A percentile compares a stretch with the other conserved stretches of the same genome.
Conservation (phyloP, 768 basidiomycete species). For the Termitomyces bulborhizus region DNA sequence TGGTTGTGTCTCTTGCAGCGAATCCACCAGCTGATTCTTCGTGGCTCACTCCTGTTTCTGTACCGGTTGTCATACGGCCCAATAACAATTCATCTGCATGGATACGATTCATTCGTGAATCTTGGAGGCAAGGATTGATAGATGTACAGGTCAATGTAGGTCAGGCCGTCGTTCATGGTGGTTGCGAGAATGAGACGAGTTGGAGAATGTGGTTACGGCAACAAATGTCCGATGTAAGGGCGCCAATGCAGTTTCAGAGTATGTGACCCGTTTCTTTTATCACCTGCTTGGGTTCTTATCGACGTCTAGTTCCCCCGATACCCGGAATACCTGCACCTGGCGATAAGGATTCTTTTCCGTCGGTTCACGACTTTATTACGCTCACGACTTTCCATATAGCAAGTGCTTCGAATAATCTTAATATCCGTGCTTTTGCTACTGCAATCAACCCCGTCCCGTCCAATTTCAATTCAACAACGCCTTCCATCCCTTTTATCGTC, state of each 20-base stretch:
- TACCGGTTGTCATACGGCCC: slow-evolving; percentile 45
- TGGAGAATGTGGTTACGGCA: slow-evolving; percentile 43
- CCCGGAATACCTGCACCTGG: slow-evolving; percentile 65
- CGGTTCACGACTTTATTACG: slow-evolving; percentile 52
- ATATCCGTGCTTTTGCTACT: slow-evolving; percentile 48
- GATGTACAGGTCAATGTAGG: slow-evolving; percentile 37
- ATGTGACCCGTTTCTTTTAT: slow-evolving; percentile 19
- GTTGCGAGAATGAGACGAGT: slow-evolving; percentile 29
- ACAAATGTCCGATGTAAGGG: slow-evolving; percentile 38
- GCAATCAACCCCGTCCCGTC: slow-evolving; percentile 51
- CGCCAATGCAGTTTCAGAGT: slow-evolving; percentile 48
- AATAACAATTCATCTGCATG: slow-evolving; percentile 45
- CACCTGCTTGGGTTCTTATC: neutral
- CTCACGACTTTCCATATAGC: slow-evolving; percentile 48
- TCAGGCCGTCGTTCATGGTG: slow-evolving; percentile 45
- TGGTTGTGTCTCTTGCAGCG: slow-evolving; percentile 52
- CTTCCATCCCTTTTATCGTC: slow-evolving; percentile 57
- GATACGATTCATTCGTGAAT: slow-evolving; percentile 44
- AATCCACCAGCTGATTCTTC: slow-evolving; percentile 43
- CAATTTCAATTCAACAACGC: slow-evolving; percentile 42
- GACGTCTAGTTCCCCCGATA: slow-evolving; percentile 22
- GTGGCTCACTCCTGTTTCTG: slow-evolving; percentile 54
- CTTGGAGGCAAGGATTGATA: slow-evolving; percentile 51
- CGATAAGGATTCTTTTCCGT: slow-evolving; percentile 41
- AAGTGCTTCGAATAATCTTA: slow-evolving; percentile 25